Conservation (phyloP, 148 eudicot species). For the Cornus florida region DNA sequence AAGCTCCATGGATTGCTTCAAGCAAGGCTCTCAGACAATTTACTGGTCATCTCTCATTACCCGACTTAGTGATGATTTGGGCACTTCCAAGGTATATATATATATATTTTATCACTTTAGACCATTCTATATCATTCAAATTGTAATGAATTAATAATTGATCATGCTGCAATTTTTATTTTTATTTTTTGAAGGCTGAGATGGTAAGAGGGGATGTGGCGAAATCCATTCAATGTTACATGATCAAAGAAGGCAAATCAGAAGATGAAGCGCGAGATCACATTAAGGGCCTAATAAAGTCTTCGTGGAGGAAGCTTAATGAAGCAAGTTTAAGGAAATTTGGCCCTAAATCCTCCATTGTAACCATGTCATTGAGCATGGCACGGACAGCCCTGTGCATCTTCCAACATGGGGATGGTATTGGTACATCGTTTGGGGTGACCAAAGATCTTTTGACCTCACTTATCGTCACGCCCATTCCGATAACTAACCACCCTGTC, state of each 20-base stretch:
- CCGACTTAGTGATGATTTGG: conserved; percentile 16
- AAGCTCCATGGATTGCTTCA: conserved; percentile 2
- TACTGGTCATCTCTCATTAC: conserved; percentile 15
- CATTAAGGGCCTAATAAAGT: conserved; percentile 1
- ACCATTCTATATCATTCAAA: too few relatives aligned
- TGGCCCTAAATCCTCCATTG: not conserved
- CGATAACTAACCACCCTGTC: not conserved
- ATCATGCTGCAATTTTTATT: too few relatives aligned
- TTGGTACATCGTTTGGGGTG: conserved; percentile 10
- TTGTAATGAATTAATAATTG: too few relatives aligned
- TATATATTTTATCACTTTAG: too few relatives aligned
- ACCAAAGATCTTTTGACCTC: conserved; percentile 11
- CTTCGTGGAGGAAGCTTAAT: conserved; percentile 18
- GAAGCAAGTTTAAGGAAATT: not conserved
- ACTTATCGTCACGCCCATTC: conserved; percentile 13
- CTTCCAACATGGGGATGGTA: conserved; percentile 22
- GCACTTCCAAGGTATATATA: conserved; percentile 14
- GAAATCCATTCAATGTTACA: conserved; percentile 18
- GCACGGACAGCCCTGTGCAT: conserved; percentile 17
- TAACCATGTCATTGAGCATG: conserved; percentile 19
- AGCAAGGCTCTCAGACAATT: not conserved
- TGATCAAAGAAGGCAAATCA: not conserved
- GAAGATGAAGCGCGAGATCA: conserved; percentile 18
- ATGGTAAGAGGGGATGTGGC: conserved; percentile 19
- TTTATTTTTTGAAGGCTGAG: conserved; percentile 12